A percentile compares a stretch with the other conserved stretches of the same genome.
Evolutionary conservation across 2,329 filamentous ascomycete species (phyloP).

Genomic region (Teratosphaeriaceae sp.): DNA sequence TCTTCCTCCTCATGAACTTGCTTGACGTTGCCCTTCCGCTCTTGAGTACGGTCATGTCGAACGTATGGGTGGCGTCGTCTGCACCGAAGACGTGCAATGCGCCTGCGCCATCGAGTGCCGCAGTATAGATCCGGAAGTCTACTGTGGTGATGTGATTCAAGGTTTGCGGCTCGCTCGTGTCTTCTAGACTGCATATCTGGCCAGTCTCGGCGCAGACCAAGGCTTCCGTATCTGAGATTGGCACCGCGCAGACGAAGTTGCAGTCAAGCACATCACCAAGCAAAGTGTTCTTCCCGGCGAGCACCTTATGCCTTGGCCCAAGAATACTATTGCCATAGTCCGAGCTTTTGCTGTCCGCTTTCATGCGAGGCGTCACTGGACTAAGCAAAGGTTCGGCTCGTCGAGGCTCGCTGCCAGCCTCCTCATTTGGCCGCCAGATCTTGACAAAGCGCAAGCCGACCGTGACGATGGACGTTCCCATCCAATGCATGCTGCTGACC

Average conservation of each 20-base stretch:
- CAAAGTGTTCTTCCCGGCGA: constrained; percentile 81
- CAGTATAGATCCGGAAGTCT: constrained; percentile 61
- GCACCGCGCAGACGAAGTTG: constrained; percentile 72
- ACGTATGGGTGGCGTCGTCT: constrained; percentile 49
- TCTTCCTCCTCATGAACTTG: constrained; percentile 14
- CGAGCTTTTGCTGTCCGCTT: constrained; percentile 26
- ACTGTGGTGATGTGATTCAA: constrained; percentile 60
- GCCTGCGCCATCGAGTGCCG: constrained; percentile 52
- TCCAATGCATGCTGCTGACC: constrained; percentile 83
- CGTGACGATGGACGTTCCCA: constrained; percentile 76
- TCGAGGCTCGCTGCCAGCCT: constrained; percentile 15
- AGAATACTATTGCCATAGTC: constrained; percentile 30
- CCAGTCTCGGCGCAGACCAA: constrained; percentile 83
- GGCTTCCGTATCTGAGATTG: constrained; percentile 65
- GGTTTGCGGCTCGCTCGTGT: constrained; percentile 64
- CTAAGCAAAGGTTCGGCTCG: constrained; percentile 11
- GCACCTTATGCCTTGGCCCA: constrained; percentile 54
- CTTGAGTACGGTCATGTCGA: constrained; percentile 33
- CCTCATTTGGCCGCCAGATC: constrained; percentile 79
- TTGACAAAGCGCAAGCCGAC: constrained; percentile 89
- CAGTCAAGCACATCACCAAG: constrained; percentile 75
- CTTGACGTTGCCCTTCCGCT: constrained; percentile 18
- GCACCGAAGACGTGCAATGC: constrained; percentile 63
- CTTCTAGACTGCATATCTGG: constrained; percentile 82
- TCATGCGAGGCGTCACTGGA: constrained; percentile 20